A percentile compares a stretch with the other conserved stretches of the same genome.
Conservation (phyloP, 805 yeast species). For the Lachancea nothofagi region DNA sequence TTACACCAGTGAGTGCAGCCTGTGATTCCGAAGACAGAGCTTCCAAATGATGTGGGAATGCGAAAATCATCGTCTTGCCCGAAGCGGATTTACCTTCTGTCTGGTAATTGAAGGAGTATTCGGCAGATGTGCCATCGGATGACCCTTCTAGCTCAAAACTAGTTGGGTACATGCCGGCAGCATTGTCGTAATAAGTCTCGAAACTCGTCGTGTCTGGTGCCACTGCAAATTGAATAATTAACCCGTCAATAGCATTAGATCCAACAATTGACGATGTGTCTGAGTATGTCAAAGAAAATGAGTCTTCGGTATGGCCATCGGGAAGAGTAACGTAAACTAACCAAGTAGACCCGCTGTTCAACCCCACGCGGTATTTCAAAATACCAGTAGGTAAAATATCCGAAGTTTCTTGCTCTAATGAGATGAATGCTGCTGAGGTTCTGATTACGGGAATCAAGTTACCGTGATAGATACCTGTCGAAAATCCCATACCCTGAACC, state of each 20-base stretch:
- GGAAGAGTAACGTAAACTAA: conserved; percentile 44
- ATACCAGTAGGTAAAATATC: conserved; percentile 34
- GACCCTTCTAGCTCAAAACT: conserved; percentile 45
- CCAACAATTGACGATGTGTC: conserved; percentile 37
- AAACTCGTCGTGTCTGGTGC: conserved; percentile 36
- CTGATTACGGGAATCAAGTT: conserved; percentile 41
- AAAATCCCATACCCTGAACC: conserved; percentile 58
- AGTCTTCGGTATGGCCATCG: conserved; percentile 21
- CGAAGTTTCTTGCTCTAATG: conserved; percentile 34
- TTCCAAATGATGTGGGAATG: conserved; percentile 49
- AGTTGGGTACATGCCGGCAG: conserved; percentile 64
- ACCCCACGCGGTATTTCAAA: conserved; percentile 48
- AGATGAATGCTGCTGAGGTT: conserved; percentile 42
- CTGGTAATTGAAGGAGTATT: conserved; percentile 44
- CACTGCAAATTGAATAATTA: conserved; percentile 48
- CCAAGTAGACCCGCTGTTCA: conserved; percentile 47
- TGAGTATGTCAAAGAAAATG: conserved; percentile 32
- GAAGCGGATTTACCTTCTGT: conserved; percentile 46
- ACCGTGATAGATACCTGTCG: conserved; percentile 47
- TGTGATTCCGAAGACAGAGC: conserved; percentile 32
- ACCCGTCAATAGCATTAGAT: conserved; percentile 33
- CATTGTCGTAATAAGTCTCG: conserved; percentile 48
- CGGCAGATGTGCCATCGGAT: conserved; percentile 40
- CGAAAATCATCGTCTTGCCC: conserved; percentile 44
- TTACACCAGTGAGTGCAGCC: conserved; percentile 37